A percentile compares a stretch with the other conserved stretches of the same genome.
Conservation (phyloP, 768 basidiomycete genomes). For the Podaxis sp. region DNA sequence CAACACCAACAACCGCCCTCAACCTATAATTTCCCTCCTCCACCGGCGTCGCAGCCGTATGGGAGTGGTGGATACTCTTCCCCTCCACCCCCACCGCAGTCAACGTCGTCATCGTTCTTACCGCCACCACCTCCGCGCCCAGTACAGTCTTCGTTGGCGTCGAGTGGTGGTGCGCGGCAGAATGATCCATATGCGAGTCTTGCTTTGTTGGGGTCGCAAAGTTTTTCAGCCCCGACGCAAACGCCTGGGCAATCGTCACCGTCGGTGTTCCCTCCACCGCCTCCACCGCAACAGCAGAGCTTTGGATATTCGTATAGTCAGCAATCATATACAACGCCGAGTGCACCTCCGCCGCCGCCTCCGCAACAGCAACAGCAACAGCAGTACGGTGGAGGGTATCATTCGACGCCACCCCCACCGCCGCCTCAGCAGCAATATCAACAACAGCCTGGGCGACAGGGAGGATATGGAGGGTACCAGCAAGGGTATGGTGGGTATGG, state of each 20-base stretch:
- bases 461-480: conserved; percentile 24
- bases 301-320: conserved; percentile 19
- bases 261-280: conserved; percentile 21
- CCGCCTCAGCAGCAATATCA: conserved; percentile 20
- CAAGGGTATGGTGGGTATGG: conserved; percentile 24
- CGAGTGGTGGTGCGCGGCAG: conserved; percentile 20
- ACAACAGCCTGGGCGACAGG: conserved; percentile 11
- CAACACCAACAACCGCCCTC: conserved; percentile 24
- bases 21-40: conserved; percentile 29
- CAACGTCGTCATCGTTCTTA: conserved; percentile 5
- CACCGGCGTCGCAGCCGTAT: conserved; percentile 30
- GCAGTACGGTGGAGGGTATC: conserved; percentile 20
- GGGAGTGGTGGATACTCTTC: conserved; percentile 2
- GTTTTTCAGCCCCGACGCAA: background rate
- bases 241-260: conserved; percentile 10
- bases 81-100: conserved; percentile 12
- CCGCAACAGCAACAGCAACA: conserved; percentile 22
- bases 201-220: conserved; percentile 29
- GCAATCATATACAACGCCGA: conserved; percentile 20
- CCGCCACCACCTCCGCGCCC: conserved; percentile 25
- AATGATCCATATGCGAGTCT: conserved; percentile 40
- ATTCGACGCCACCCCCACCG: conserved; percentile 20
- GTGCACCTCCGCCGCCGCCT: conserved; percentile 22
- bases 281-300: conserved; percentile 22
- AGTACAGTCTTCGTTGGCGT: conserved; percentile 19